Conservation (phyloP, 2,329 filamentous ascomycete species). For the Cladosporium sp. region DNA sequence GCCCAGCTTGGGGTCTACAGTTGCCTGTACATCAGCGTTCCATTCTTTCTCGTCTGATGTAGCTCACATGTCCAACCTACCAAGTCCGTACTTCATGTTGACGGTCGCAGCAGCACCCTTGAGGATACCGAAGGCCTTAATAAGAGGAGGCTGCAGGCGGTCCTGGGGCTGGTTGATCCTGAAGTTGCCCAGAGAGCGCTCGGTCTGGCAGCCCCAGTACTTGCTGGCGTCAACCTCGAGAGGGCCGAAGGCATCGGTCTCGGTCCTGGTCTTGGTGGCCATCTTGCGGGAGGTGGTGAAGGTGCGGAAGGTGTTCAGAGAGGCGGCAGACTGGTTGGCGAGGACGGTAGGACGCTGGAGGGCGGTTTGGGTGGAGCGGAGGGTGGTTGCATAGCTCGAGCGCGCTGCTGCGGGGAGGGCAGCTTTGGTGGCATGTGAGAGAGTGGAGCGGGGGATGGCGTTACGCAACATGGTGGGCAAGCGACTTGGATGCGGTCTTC, state of each 20-base stretch:
- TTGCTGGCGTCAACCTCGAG: conserved; percentile 86
- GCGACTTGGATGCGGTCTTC: too few relatives aligned
- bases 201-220: conserved; percentile 98
- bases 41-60: not conserved
- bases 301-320: conserved; percentile 15
- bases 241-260: conserved; percentile 97
- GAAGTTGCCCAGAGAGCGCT: conserved; percentile 96
- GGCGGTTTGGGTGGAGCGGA: not conserved
- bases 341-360: not conserved
- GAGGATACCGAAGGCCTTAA: conserved; percentile 91
- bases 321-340: not conserved
- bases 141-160: conserved; percentile 89
- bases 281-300: conserved; percentile 33
- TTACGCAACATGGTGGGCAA: not conserved
- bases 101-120: conserved; percentile 95
- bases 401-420: conserved; percentile 4
- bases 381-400: not conserved
- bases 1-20: conserved; percentile 75
- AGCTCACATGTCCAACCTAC: conserved; percentile 44
- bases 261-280: conserved; percentile 61
- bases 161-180: conserved; percentile 99
- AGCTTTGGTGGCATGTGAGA: not conserved
- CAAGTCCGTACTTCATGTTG: conserved; percentile 89
- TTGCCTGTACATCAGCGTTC: conserved; percentile 1
- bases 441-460: conserved; percentile 1